Evolutionary conservation across 768 basidiomycete species (phyloP).

Genomic region (Nevesoporus exiguus): DNA sequence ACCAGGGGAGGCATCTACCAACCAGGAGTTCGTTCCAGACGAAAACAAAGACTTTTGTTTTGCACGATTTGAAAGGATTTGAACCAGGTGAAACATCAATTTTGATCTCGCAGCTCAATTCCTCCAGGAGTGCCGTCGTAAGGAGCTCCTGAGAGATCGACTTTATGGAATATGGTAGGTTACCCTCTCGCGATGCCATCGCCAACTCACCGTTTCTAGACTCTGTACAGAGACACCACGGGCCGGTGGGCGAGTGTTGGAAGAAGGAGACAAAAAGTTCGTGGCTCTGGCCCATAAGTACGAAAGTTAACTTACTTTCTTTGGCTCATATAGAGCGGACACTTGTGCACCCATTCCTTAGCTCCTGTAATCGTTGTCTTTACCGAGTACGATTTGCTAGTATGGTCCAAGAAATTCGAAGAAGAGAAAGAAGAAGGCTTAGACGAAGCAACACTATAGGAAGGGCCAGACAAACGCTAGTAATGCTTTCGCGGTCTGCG

Average conservation of each 20-base stretch:
- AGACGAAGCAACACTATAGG: not conserved
- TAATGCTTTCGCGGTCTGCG: not conserved
- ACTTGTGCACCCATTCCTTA: not conserved
- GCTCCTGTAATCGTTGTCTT: conserved; percentile 6
- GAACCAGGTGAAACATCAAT: conserved; percentile 1
- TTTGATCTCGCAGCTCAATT: not conserved
- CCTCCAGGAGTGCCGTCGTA: not conserved
- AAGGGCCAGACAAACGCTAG: not conserved
- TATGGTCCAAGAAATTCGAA: not conserved
- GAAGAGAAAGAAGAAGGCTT: not conserved
- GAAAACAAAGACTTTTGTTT: conserved; percentile 5
- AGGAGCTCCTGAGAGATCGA: not conserved
- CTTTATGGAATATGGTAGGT: conserved; percentile 6
- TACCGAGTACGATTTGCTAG: conserved; percentile 7
- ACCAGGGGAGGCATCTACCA: conserved; percentile 2
- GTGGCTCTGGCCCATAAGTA: not conserved
- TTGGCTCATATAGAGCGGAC: not conserved
- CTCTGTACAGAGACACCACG: conserved; percentile 9
- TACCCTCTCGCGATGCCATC: not conserved
- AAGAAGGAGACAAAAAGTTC: conserved; percentile 6
- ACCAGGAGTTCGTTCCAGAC: conserved; percentile 7
- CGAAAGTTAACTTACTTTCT: not conserved
- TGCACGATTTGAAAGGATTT: conserved; percentile 7
- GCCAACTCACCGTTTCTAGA: not conserved
- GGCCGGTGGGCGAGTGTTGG: conserved; percentile 3